phyloP scores from a whole-genome alignment of 768 basidiomycete genomes.

The Termitomyces sp. region DNA sequence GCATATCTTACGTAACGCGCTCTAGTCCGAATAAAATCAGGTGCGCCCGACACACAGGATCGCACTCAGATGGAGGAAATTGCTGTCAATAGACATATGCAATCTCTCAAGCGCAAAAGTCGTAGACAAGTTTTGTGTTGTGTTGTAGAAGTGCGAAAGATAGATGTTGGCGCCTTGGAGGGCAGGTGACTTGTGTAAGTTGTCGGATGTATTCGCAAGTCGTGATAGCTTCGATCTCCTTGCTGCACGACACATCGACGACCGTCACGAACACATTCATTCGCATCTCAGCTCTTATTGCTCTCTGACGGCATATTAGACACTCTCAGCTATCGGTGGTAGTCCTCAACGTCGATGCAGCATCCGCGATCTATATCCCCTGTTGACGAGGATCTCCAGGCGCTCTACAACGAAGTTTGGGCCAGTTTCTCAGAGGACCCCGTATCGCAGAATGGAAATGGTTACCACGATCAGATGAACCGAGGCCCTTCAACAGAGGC shows the following conservation, averaged over 20 bases:
- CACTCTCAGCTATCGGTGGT: background rate
- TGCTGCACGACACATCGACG: constrained; percentile 21
- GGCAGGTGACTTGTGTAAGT: constrained; percentile 15
- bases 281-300: background rate
- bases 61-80: background rate
- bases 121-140: background rate
- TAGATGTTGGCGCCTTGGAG: background rate
- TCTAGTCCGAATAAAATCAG: background rate
- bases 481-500: constrained; percentile 26
- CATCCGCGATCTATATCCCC: constrained; percentile 35
- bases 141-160: background rate
- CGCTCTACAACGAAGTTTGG: constrained; percentile 73
- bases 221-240: constrained; percentile 8
- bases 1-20: constrained; percentile 2
- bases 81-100: background rate
- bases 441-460: constrained; percentile 26
- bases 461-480: constrained; percentile 33
- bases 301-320: background rate
- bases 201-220: constrained; percentile 10
- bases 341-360: constrained; percentile 43
- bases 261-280: constrained; percentile 11
- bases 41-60: background rate
- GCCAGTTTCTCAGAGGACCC: constrained; percentile 53
- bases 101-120: background rate
- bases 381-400: constrained; percentile 67